A percentile compares a stretch with the other conserved stretches of the same genome.
Evolutionary conservation across 768 basidiomycete genomes (phyloP).

Genomic region (Hydnum rufescens): DNA sequence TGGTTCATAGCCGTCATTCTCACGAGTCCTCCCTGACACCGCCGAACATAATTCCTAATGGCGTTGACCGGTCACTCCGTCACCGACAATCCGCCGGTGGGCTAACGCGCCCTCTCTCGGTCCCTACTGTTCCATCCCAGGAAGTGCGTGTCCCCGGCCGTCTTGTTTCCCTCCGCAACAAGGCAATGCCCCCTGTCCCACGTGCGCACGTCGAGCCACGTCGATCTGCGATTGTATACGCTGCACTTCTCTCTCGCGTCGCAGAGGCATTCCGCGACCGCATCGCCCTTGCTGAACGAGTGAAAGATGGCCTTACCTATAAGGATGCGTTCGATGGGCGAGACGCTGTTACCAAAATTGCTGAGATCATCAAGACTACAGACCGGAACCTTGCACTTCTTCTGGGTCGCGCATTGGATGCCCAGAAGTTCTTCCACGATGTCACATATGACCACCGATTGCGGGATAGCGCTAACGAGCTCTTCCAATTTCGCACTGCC

Average conservation of each 20-base stretch:
- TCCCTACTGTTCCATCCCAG: neutral
- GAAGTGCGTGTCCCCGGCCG: slow-evolving; percentile 9
- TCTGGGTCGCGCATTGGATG: slow-evolving; percentile 86
- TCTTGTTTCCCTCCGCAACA: slow-evolving; percentile 21
- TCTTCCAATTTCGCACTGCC: slow-evolving; percentile 83
- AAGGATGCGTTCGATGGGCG: slow-evolving; percentile 93
- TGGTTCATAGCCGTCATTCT: too few species aligned
- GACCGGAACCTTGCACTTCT: slow-evolving; percentile 90
- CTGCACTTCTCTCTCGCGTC: slow-evolving; percentile 87
- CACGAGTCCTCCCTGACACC: too few species aligned
- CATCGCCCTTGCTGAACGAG: slow-evolving; percentile 50
- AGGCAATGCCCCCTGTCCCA: slow-evolving; percentile 17
- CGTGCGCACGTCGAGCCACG: neutral
- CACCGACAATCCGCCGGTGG: neutral
- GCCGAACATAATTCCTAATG: too few species aligned
- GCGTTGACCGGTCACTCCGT: too few species aligned
- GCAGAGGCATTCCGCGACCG: slow-evolving; percentile 83
- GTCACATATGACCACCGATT: slow-evolving; percentile 96
- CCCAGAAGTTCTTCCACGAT: slow-evolving; percentile 98
- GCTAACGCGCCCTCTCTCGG: neutral
- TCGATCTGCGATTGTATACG: slow-evolving; percentile 38
- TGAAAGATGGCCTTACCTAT: slow-evolving; percentile 93
- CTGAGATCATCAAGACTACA: slow-evolving; percentile 95
- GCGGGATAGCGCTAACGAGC: slow-evolving; percentile 67
- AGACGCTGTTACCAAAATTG: slow-evolving; percentile 91